A percentile compares a stretch with the other conserved stretches of the same genome.
These are phyloP conservation scores for Delitschia confertaspora DNA, from an alignment of 495 filamentous ascomycete species.

Conservation along the genomic window DNA sequence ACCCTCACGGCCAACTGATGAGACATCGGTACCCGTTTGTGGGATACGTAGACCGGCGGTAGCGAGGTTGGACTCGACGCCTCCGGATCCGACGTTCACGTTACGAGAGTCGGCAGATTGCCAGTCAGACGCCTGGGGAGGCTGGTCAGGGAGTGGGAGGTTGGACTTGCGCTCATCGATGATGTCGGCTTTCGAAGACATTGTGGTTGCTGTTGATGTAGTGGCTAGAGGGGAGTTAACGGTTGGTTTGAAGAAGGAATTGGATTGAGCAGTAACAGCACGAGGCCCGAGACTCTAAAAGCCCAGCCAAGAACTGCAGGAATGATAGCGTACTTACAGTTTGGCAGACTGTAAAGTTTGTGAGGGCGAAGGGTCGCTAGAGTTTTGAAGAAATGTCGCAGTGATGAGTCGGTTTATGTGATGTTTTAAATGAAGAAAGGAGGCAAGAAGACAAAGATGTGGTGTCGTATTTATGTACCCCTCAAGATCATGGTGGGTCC, in stretches of 20 bases:
- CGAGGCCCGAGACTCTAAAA: no score
- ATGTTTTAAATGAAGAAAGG: no score
- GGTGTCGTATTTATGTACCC: no score
- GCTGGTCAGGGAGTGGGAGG: conserved; percentile 70
- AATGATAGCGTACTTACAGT: no score
- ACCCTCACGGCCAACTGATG: conserved; percentile 30
- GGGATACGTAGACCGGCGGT: conserved; percentile 48
- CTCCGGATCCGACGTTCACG: conserved; percentile 59
- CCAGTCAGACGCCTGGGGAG: conserved; percentile 65
- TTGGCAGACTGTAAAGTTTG: no score
- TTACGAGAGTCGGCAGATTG: conserved; percentile 58
- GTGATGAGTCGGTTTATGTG: no score
- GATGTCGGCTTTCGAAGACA: conserved; percentile 46
- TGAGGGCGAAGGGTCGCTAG: no score
- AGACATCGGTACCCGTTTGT: conserved; percentile 43
- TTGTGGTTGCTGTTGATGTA: background rate
- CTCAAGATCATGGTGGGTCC: no score
- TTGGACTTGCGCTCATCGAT: conserved; percentile 59
- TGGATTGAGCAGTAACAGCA: background rate
- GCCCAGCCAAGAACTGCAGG: no score
- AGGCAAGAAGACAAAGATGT: no score
- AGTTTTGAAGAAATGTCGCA: no score
- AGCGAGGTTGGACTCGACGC: conserved; percentile 45
- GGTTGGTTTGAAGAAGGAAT: background rate
- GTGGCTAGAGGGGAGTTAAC: background rate